phyloP scores from a whole-genome alignment of 306 rosid genomes.

The Luffa acutangula region DNA sequence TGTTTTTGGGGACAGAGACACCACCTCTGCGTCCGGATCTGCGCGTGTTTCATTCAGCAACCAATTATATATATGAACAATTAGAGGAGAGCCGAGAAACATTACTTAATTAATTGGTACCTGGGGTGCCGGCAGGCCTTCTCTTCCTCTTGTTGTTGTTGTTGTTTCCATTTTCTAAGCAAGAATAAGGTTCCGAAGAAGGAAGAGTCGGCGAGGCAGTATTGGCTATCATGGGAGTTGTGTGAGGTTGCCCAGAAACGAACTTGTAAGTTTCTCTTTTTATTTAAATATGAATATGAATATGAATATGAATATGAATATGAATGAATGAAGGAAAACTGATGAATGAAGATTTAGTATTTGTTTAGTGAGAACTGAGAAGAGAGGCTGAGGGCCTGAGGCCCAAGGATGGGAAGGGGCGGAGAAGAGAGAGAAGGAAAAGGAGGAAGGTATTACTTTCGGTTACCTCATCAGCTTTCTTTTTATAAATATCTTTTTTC shows the following conservation, averaged over 20 bases:
- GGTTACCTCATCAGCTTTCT: slow-evolving; percentile 42
- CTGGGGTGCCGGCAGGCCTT: slow-evolving; percentile 98
- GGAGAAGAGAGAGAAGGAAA: slow-evolving; percentile 12
- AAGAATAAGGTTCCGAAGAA: slow-evolving; percentile 61
- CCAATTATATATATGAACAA: too few species aligned
- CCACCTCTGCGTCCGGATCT: slow-evolving; percentile 99
- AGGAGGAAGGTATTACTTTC: slow-evolving; percentile 35
- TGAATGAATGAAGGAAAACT: not conserved
- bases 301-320: not conserved
- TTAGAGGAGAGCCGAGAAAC: too few species aligned
- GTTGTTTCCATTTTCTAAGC: slow-evolving; percentile 44
- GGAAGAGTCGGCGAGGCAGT: slow-evolving; percentile 32
- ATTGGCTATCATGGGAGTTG: slow-evolving; percentile 46
- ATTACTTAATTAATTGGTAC: slow-evolving; percentile 13
- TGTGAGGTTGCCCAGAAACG: not conserved
- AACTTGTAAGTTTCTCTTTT: not conserved
- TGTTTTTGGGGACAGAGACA: slow-evolving; percentile 90
- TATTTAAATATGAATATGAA: too few species aligned
- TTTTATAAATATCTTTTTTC: slow-evolving; percentile 36
- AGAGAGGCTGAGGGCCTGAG: slow-evolving; percentile 6
- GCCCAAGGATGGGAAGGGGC: slow-evolving; percentile 1
- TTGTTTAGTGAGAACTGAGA: not conserved
- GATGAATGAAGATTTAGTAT: not conserved
- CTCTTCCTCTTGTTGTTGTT: slow-evolving; percentile 59
- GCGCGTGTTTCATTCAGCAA: too few species aligned